Evolutionary conservation across 2,329 filamentous ascomycete species (phyloP).

Genomic region (Orbilia blumenaviensis): DNA sequence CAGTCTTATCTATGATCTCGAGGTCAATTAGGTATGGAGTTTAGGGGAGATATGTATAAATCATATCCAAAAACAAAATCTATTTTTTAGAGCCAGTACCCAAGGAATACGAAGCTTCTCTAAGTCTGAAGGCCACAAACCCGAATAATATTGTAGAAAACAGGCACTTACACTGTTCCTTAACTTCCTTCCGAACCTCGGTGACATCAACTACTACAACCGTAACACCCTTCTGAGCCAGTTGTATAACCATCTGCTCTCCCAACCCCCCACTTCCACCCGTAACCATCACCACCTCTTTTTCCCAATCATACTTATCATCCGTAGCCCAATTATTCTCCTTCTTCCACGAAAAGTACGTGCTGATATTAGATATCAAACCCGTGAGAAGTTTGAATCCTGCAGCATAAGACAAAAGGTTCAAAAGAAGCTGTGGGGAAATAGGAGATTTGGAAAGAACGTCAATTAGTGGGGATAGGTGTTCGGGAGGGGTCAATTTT

Average conservation of each 20-base stretch:
- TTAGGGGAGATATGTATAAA: too few species aligned
- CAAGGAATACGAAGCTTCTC: neutral
- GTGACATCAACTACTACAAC: constrained; percentile 44
- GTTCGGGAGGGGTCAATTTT: constrained; percentile 22
- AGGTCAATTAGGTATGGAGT: too few species aligned
- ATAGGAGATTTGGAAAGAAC: constrained; percentile 23
- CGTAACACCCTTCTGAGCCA: constrained; percentile 31
- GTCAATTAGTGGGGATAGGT: constrained; percentile 16
- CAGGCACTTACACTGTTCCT: constrained; percentile 14
- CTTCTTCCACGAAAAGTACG: constrained; percentile 31
- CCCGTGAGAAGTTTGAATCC: constrained; percentile 16
- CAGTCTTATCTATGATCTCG: constrained; percentile 26
- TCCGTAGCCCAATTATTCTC: constrained; percentile 47
- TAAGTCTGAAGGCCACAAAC: neutral
- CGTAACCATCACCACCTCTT: constrained; percentile 42
- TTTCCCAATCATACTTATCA: constrained; percentile 47
- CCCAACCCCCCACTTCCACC: constrained; percentile 44
- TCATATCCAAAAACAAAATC: too few species aligned
- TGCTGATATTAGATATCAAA: constrained; percentile 16
- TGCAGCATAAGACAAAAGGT: neutral
- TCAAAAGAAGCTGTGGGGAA: neutral
- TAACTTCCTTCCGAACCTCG: neutral
- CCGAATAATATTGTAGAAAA: neutral
- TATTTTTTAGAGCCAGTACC: too few species aligned
- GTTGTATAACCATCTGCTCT: constrained; percentile 24